Evolutionary conservation across 306 rosid genomes (phyloP).

Genomic region (Casuarina equisetifolia): DNA sequence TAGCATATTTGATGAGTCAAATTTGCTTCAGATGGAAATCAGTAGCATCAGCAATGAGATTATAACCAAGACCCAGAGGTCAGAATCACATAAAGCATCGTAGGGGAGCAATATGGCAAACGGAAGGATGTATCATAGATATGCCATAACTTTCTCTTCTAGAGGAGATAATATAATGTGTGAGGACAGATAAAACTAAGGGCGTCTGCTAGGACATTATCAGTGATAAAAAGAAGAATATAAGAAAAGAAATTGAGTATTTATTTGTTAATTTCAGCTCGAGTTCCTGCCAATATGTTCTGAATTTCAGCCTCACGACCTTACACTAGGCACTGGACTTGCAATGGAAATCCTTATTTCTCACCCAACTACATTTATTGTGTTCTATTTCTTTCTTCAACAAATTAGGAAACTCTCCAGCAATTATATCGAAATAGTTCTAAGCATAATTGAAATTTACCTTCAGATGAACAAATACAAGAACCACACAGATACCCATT

Average conservation of each 20-base stretch:
- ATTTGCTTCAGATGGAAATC: background rate
- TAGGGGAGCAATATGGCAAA: slow-evolving; percentile 1
- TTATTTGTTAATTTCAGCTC: background rate
- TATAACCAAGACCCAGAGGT: background rate
- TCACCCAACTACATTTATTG: background rate
- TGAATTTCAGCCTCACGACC: background rate
- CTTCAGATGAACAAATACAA: too few species aligned
- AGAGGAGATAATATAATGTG: background rate
- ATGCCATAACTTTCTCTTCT: background rate
- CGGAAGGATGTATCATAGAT: background rate
- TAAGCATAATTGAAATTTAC: background rate
- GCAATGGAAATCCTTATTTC: background rate
- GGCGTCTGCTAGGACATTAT: background rate
- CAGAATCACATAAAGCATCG: background rate
- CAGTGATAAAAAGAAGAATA: background rate
- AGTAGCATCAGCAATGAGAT: background rate
- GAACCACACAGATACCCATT: background rate
- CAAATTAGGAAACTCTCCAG: background rate
- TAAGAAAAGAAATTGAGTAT: background rate
- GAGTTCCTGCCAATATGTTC: background rate
- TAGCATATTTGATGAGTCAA: background rate
- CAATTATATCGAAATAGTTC: background rate
- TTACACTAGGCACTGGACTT: background rate
- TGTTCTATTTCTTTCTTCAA: background rate
- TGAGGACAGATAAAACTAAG: background rate